phyloP scores from a whole-genome alignment of 768 basidiomycete species.

The Suillus subluteus region DNA sequence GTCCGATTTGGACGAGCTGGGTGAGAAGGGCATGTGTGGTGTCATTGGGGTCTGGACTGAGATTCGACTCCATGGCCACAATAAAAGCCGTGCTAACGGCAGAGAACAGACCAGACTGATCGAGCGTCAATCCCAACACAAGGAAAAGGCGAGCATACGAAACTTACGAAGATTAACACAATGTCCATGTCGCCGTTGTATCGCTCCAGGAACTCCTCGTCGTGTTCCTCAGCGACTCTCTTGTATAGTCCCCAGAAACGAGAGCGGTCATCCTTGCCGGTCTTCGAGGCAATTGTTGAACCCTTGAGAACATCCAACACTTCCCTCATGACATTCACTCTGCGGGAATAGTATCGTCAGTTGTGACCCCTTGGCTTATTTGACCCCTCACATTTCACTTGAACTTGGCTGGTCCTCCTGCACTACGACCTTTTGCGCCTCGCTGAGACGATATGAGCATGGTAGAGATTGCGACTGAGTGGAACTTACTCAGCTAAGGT shows the following conservation, averaged over 20 bases:
- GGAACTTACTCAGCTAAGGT: not conserved
- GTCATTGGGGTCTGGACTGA: slow-evolving; percentile 15
- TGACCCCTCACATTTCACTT: not conserved
- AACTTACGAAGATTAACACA: slow-evolving; percentile 26
- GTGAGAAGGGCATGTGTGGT: slow-evolving; percentile 17
- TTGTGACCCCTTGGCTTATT: not conserved
- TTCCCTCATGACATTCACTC: not conserved
- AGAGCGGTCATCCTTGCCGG: not conserved
- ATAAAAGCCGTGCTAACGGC: slow-evolving; percentile 19
- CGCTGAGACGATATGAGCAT: not conserved
- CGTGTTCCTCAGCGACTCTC: slow-evolving; percentile 18
- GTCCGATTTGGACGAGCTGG: slow-evolving; percentile 13
- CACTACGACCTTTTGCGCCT: not conserved
- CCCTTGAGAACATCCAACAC: not conserved
- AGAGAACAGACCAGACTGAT: slow-evolving; percentile 19
- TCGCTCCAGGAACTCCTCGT: slow-evolving; percentile 21
- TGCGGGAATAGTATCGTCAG: not conserved
- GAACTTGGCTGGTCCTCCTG: not conserved
- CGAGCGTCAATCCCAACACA: not conserved
- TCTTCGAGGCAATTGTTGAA: not conserved
- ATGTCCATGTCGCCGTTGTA: slow-evolving; percentile 23
- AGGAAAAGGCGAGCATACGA: not conserved
- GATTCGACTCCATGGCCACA: slow-evolving; percentile 12
- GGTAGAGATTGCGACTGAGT: not conserved
- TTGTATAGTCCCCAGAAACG: slow-evolving; percentile 19